Base-by-base conservation (phyloP, 2,329 filamentous ascomycete genomes). In the Aspergillus phoenicis region DNA sequence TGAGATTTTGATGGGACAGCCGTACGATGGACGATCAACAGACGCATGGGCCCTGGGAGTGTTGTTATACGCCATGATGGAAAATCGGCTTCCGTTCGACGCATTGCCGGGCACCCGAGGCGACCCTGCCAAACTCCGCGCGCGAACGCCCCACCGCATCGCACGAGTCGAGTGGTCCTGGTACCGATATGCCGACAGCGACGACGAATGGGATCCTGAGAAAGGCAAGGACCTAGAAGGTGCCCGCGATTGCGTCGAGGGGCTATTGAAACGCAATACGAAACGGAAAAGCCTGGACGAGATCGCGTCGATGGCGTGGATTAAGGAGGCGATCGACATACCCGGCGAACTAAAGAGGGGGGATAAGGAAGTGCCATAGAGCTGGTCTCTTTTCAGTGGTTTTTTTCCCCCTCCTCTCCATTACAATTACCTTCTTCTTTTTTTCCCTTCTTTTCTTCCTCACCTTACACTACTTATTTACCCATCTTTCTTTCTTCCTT, bases 1-100 rank as follows among this genome's bases (percentile, higher is more conserved):
- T 0, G 95, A 99, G 75, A 93, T 99, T 49, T 89, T 99, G 57
- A 91, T 99, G 83, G 94, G 94, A 24, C 91, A 97, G 72, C 87
- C 91, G 7, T 99, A 99, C 73, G 93, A 98, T 73, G 95, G 95
- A 33, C 91, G 92, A 39, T 87, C 89, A 1, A 97, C 91, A 0
- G 95, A 99, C 73, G 93, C 92, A 8, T 99, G 95, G 95, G 96
- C 94, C 0, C 83, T 98, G 1, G 95, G 95, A 55, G 95, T 99
- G 1, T 81, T 98, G 2, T 84, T 98, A 0, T 99, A 98, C 73
- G 93, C 95, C 1, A 85, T 98, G 3, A 89, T 98, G 76, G 95
- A 99, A 78, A 90, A 90, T n/a, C 85, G 94, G 28, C 80, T 99
- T 17, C 95, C 95, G 0, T 99, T 99, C 68, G 95, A 99, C 73